Evolutionary conservation across 495 filamentous ascomycete genomes (phyloP).

Genomic region (Daldinia childiae): DNA sequence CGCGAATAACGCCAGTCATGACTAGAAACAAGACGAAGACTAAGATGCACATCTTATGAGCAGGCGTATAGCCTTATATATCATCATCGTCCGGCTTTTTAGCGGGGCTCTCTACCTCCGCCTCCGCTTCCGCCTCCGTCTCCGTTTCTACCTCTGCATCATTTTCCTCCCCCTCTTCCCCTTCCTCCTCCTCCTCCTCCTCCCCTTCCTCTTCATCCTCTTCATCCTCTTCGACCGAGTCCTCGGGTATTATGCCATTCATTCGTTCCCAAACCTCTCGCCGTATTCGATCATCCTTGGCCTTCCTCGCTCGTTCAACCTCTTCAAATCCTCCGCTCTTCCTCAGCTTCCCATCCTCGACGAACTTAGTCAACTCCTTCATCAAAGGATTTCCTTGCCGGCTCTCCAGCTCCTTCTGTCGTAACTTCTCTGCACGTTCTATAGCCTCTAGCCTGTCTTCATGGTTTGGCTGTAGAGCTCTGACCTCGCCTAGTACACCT

Average conservation of each 20-base stretch:
- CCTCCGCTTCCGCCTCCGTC: not conserved
- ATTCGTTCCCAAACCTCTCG: constrained; percentile 71
- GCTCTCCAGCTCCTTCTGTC: constrained; percentile 86
- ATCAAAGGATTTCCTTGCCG: constrained; percentile 81
- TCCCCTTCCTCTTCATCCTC: not conserved
- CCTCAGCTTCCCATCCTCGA: constrained; percentile 91
- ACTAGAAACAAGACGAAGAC: constrained; percentile 4
- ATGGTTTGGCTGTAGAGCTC: constrained; percentile 94
- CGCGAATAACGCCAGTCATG: constrained; percentile 9
- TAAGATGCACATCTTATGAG: constrained; percentile 16
- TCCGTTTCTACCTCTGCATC: constrained; percentile 14
- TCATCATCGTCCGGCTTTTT: constrained; percentile 5
- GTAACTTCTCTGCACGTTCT: constrained; percentile 87
- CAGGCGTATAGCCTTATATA: constrained; percentile 31
- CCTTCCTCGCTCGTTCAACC: constrained; percentile 81
- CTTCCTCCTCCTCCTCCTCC: not conserved
- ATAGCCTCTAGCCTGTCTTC: constrained; percentile 93
- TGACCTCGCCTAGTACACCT: constrained; percentile 89
- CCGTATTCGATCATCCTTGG: constrained; percentile 87
- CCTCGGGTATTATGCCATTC: constrained; percentile 36
- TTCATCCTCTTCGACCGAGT: constrained; percentile 21
- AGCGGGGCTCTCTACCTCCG: not conserved
- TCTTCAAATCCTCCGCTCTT: constrained; percentile 96
- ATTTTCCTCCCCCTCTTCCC: not conserved
- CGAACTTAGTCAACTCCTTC: constrained; percentile 88